phyloP scores from a whole-genome alignment of 2,329 filamentous ascomycete species.

The Proliferodiscus dingleyae region DNA sequence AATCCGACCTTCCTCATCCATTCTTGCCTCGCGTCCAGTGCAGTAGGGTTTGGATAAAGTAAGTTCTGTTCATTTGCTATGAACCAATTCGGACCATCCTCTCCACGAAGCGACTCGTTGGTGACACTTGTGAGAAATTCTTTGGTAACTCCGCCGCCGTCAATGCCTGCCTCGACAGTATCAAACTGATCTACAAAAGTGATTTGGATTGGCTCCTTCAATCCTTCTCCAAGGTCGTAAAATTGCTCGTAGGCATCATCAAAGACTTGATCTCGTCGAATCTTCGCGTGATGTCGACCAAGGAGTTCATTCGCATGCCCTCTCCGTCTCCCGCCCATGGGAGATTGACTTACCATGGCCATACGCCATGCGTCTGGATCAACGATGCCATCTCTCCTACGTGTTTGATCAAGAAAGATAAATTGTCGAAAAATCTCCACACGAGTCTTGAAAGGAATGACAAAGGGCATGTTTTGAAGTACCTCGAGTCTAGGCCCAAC shows the following conservation, averaged over 20 bases:
- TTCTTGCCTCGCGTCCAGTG: constrained; percentile 64
- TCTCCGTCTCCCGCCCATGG: constrained; percentile 15
- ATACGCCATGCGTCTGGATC: constrained; percentile 74
- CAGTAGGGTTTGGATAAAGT: constrained; percentile 80
- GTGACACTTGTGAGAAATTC: constrained; percentile 91
- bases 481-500: constrained; percentile 86
- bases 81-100: constrained; percentile 61
- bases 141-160: constrained; percentile 95
- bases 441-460: constrained; percentile 86
- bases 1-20: constrained; percentile 48
- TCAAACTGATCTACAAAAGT: constrained; percentile 92
- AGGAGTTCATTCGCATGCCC: constrained; percentile 35
- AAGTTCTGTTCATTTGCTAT: constrained; percentile 79
- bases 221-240: constrained; percentile 69
- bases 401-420: constrained; percentile 74
- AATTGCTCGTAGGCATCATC: constrained; percentile 82
- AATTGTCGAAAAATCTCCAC: constrained; percentile 94
- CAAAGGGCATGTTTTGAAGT: constrained; percentile 92
- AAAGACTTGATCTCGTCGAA: constrained; percentile 75
- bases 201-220: constrained; percentile 96
- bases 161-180: constrained; percentile 83
- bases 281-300: constrained; percentile 68
- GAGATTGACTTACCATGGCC: constrained; percentile 43
- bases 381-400: constrained; percentile 64
- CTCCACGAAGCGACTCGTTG: constrained; percentile 70